phyloP scores from a whole-genome alignment of 257 asterid species.

The Solanum dulcamara region DNA sequence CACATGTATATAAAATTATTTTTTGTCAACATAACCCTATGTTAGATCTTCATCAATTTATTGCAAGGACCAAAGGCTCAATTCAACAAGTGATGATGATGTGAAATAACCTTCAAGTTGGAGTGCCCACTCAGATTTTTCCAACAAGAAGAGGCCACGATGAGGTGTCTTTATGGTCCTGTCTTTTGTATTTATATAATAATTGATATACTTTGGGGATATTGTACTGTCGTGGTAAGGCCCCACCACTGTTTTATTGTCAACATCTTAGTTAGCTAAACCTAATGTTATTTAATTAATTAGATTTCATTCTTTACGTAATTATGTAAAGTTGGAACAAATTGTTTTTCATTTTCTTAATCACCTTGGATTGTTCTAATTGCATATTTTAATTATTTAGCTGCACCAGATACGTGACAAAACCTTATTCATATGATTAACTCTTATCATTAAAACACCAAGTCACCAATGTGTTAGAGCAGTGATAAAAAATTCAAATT shows the following conservation, averaged over 20 bases:
- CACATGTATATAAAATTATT: background rate
- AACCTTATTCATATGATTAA: background rate
- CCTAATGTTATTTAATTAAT: background rate
- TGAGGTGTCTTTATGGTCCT: background rate
- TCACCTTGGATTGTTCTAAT: background rate
- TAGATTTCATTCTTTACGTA: background rate
- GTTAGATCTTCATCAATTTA: background rate
- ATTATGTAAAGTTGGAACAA: background rate
- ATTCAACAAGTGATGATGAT: background rate
- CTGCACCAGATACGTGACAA: background rate
- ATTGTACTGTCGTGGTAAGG: background rate
- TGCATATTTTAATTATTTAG: background rate
- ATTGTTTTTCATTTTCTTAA: background rate
- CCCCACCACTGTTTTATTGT: background rate
- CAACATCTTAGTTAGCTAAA: constrained; percentile 5
- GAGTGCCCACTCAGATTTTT: background rate
- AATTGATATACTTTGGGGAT: background rate
- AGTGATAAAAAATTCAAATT: background rate
- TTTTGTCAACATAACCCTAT: background rate
- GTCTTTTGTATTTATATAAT: background rate
- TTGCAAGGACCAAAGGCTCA: background rate
- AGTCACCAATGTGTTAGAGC: background rate
- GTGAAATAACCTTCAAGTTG: background rate
- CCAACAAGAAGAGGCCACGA: background rate
- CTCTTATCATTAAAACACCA: background rate